These are phyloP conservation scores for Colletotrichum neosansevieriae DNA, from an alignment of 2,329 filamentous ascomycete species.

Conservation along the genomic window DNA sequence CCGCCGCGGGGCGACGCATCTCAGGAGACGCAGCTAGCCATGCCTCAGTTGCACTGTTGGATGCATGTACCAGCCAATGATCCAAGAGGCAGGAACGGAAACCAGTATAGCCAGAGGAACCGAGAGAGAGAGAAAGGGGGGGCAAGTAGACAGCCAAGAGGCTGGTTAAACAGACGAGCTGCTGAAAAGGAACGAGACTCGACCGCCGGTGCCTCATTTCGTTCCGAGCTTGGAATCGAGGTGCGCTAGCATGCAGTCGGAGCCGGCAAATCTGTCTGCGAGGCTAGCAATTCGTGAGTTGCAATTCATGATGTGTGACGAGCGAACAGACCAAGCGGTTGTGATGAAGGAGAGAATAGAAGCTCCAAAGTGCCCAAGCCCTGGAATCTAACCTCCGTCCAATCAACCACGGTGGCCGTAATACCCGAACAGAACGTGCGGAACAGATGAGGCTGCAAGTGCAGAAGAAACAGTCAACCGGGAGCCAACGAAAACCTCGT, in stretches of 20 bases:
- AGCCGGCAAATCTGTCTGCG: too few relatives aligned
- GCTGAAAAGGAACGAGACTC: too few relatives aligned
- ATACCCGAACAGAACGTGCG: neutral
- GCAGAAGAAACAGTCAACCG: neutral
- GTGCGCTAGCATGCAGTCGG: too few relatives aligned
- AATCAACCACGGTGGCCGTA: neutral
- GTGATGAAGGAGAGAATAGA: neutral
- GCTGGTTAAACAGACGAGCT: too few relatives aligned
- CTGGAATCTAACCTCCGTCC: neutral
- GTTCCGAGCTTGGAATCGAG: too few relatives aligned
- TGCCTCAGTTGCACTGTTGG: slow-evolving; percentile 3
- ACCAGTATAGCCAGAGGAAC: neutral
- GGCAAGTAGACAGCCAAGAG: too few relatives aligned
- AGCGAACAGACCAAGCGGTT: neutral
- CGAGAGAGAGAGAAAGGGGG: neutral
- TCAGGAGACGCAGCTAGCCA: slow-evolving; percentile 7
- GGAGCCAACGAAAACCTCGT: slow-evolving; percentile 13
- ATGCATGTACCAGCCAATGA: neutral
- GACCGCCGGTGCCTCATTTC: too few relatives aligned
- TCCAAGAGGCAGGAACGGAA: neutral
- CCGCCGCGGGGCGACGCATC: neutral
- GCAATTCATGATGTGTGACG: neutral
- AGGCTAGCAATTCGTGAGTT: too few relatives aligned
- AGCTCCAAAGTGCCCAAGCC: neutral
- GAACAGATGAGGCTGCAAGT: slow-evolving; percentile 20